Evolutionary conservation across 768 basidiomycete genomes (phyloP), one percentile per base, ranked within the genome.

Genomic region (Lentinus brumalis): DNA sequence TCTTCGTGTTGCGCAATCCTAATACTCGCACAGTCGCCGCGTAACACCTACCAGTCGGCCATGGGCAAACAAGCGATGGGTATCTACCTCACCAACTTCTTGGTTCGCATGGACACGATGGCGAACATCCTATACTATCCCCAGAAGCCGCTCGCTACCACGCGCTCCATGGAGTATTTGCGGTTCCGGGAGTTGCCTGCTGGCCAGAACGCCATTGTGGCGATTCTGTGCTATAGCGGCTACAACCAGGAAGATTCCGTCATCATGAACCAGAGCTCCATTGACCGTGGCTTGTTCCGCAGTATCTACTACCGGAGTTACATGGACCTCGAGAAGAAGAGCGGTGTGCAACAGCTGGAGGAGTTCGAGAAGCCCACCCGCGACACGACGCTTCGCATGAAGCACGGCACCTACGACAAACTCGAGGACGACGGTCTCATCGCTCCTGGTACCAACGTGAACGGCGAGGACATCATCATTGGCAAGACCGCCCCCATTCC

Each of bases 51-150:
- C 71, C 96, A 99, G 78, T 98, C 96, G 47, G 96, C 96, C 54
- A 99, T 99, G 96, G 97, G 97, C 68, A 99, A 99, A 79, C 96
- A 99, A 86, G 96, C 96, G 11, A 99, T 99, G 96, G 96, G 97
- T 53, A 94, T 98, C 66, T 97, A 92, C 77, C 83, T 98, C 39
- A 98, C 96, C 39, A 99, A 98, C 76, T 99, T 96, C 83, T 85
- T 97, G 67, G 91, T 98, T 67, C 94, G 96, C 56, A 96, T 98
- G 94, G 96, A 99, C 74, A 99, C 97, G 10, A 98, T 98, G 96
- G 94, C 96, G 67, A 99, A 99, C 71, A 97, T 99, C 64, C 83
- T 99, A 47, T 99, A 97, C 76, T 99, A 99, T 73, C 96, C 96
- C 30, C 96, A 99, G 79, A 99, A 99, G 73, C 97, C 96, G 38